phyloP scores from a whole-genome alignment of 805 yeast genomes.

The Kuraishia borneana region DNA sequence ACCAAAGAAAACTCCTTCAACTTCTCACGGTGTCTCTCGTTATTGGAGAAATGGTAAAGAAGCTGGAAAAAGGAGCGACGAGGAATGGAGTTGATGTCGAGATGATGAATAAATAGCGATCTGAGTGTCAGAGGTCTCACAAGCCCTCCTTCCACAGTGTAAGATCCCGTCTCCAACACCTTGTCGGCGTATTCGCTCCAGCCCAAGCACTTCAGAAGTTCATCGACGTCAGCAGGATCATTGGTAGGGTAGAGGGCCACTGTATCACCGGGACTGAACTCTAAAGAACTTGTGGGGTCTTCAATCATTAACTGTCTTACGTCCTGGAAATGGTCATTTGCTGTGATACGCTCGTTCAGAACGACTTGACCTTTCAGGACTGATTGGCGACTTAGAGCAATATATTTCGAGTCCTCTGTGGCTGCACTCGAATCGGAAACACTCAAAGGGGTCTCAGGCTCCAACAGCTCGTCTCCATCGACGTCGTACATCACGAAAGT shows the following conservation, averaged over 20 bases:
- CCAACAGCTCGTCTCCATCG: slow-evolving; percentile 22
- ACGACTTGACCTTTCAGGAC: slow-evolving; percentile 31
- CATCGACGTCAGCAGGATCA: slow-evolving; percentile 48
- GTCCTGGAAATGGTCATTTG: slow-evolving; percentile 76
- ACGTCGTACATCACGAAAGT: slow-evolving; percentile 15
- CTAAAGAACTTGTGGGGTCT: slow-evolving; percentile 13
- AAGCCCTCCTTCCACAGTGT: slow-evolving; percentile 45
- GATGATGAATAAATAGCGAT: slow-evolving; percentile 61
- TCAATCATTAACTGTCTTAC: slow-evolving; percentile 53
- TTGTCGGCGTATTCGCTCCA: slow-evolving; percentile 69
- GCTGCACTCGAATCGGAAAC: slow-evolving; percentile 20
- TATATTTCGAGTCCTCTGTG: slow-evolving; percentile 10
- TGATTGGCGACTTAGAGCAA: slow-evolving; percentile 19
- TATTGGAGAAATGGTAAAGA: slow-evolving; percentile 66
- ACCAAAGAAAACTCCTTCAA: slow-evolving; percentile 61
- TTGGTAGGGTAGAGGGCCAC: slow-evolving; percentile 69
- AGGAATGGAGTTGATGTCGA: slow-evolving; percentile 79
- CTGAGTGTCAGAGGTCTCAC: slow-evolving; percentile 57
- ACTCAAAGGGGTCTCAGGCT: slow-evolving; percentile 21
- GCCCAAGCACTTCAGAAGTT: slow-evolving; percentile 54
- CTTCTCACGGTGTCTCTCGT: slow-evolving; percentile 65
- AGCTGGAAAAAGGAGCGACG: slow-evolving; percentile 69
- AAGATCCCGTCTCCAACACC: slow-evolving; percentile 28
- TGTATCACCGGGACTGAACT: slow-evolving; percentile 72
- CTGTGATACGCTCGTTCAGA: slow-evolving; percentile 52